Conservation (phyloP, 306 rosid genomes). For the Oxytropis ochrocephala region DNA sequence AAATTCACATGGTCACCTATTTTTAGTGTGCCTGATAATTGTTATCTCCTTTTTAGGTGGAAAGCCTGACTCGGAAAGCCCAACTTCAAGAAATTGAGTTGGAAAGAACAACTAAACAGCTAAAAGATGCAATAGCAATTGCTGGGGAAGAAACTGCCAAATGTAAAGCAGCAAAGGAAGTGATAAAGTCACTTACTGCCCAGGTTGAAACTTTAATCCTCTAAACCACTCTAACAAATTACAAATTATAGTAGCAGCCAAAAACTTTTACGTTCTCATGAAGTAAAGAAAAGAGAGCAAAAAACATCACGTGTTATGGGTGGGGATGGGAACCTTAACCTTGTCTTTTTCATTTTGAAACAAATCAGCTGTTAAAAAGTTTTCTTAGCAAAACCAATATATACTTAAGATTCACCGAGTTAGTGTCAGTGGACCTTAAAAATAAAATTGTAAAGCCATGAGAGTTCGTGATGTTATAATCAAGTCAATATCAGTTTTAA, state of each 20-base stretch:
- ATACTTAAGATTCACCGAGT: background rate
- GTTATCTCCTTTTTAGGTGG: constrained; percentile 50
- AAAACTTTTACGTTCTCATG: background rate
- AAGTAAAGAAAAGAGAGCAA: constrained; percentile 6
- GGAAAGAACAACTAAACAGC: constrained; percentile 87
- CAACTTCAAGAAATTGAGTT: constrained; percentile 87
- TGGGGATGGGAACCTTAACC: background rate
- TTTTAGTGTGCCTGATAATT: constrained; percentile 18
- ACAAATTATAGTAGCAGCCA: constrained; percentile 2
- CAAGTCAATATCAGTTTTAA: background rate
- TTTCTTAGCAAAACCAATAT: background rate
- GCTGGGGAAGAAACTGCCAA: constrained; percentile 86
- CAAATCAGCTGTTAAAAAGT: background rate
- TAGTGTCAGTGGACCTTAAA: background rate
- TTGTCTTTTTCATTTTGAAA: background rate
- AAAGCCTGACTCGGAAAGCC: constrained; percentile 77
- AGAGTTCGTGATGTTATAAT: background rate
- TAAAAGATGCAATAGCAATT: constrained; percentile 86
- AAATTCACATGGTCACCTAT: constrained; percentile 16
- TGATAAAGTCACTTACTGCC: constrained; percentile 93
- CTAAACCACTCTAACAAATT: background rate
- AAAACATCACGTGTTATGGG: background rate
- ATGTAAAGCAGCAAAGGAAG: constrained; percentile 97
- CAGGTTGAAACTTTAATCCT: constrained; percentile 45
- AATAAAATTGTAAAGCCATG: background rate